These are phyloP conservation scores for Camillea tinctor DNA, from an alignment of 2,329 filamentous ascomycete genomes.

Conservation along the genomic window DNA sequence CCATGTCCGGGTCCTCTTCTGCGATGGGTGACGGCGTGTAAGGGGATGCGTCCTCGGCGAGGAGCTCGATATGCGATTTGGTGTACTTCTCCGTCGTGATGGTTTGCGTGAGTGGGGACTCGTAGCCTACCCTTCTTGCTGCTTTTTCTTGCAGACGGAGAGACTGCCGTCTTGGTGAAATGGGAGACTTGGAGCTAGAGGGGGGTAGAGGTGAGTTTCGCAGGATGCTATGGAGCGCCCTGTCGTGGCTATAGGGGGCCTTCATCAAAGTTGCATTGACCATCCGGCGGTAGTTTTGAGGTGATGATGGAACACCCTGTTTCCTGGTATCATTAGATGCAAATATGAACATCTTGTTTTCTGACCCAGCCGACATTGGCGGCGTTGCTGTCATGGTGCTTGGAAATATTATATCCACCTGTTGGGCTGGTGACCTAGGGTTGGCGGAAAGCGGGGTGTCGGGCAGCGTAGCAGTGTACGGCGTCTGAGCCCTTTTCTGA, in stretches of 20 bases:
- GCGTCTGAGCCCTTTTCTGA: conserved; percentile 40
- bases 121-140: conserved; percentile 58
- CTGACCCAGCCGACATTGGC: conserved; percentile 53
- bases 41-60: conserved; percentile 56
- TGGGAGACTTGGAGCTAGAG: conserved; percentile 47
- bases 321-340: conserved; percentile 34
- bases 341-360: conserved; percentile 47
- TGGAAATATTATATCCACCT: conserved; percentile 47
- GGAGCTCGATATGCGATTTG: conserved; percentile 62
- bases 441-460: conserved; percentile 55
- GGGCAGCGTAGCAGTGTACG: conserved; percentile 47
- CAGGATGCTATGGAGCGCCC: conserved; percentile 61
- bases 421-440: conserved; percentile 46
- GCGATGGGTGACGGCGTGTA: conserved; percentile 39
- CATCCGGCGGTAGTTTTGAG: conserved; percentile 38
- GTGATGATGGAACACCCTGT: conserved; percentile 31
- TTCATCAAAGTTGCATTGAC: conserved; percentile 35
- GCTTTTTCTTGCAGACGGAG: conserved; percentile 54
- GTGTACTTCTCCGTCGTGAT: conserved; percentile 63
- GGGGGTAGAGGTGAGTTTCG: conserved; percentile 64
- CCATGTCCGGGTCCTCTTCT: conserved; percentile 39
- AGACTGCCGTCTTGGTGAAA: conserved; percentile 54
- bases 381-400: conserved; percentile 61
- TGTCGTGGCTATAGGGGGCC: conserved; percentile 58
- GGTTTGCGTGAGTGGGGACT: conserved; percentile 61